phyloP scores from a whole-genome alignment of 495 filamentous ascomycete genomes.

The Tuber melanosporum region DNA sequence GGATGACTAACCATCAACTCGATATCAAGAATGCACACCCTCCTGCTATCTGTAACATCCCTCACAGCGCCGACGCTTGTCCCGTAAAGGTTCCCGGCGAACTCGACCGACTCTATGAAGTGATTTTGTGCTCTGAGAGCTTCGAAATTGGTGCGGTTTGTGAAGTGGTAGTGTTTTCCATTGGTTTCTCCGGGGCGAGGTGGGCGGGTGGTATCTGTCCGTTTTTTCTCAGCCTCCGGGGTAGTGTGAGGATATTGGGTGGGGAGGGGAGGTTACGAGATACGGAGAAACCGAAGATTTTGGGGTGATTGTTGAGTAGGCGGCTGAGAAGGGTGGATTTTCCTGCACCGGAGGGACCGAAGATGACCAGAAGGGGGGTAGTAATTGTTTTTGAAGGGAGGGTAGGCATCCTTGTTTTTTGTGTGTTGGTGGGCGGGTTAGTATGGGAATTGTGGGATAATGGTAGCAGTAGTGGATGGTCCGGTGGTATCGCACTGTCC shows the following conservation, averaged over 20 bases:
- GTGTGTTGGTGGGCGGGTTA: neutral
- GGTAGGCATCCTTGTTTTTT: neutral
- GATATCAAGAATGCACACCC: constrained; percentile 67
- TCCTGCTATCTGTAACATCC: constrained; percentile 60
- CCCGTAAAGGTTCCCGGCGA: constrained; percentile 76
- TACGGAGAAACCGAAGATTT: constrained; percentile 71
- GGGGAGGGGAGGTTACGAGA: constrained; percentile 46
- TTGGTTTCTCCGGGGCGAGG: constrained; percentile 68
- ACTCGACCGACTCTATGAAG: constrained; percentile 79
- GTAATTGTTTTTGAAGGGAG: neutral
- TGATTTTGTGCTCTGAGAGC: constrained; percentile 54
- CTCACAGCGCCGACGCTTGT: constrained; percentile 68
- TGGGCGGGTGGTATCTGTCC: constrained; percentile 63
- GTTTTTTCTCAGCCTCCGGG: constrained; percentile 4
- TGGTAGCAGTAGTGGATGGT: neutral
- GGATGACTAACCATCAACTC: constrained; percentile 45
- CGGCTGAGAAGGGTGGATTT: constrained; percentile 78
- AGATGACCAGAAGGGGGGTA: constrained; percentile 68
- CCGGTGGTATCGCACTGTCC: neutral
- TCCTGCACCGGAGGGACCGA: constrained; percentile 77
- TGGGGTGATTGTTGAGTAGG: constrained; percentile 61
- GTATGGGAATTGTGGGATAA: neutral
- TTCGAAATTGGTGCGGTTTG: constrained; percentile 59
- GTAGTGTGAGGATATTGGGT: constrained; percentile 1
- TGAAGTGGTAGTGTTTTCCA: constrained; percentile 73